Conservation (phyloP, 2,329 filamentous ascomycete genomes). For the Aspergillus fructus region DNA sequence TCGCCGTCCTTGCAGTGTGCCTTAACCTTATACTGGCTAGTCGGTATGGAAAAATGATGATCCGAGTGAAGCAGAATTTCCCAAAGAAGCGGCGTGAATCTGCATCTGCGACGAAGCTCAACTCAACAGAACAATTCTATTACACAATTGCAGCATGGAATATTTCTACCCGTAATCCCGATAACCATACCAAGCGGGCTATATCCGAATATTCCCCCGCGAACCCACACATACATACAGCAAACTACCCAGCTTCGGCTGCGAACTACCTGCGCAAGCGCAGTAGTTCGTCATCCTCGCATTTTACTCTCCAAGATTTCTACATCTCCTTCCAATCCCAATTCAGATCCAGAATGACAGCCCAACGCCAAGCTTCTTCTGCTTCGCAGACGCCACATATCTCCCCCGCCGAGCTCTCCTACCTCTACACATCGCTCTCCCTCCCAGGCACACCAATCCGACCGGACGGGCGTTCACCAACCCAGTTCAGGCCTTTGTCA, state of each 20-base stretch:
- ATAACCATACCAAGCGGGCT: not conserved
- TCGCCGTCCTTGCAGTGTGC: not conserved
- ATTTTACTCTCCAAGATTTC: no score
- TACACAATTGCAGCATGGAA: not conserved
- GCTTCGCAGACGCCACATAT: conserved; percentile 60
- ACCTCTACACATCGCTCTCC: conserved; percentile 83
- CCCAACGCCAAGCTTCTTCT: conserved; percentile 58
- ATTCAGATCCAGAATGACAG: conserved; percentile 53
- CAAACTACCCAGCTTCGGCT: not conserved
- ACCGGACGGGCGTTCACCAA: conserved; percentile 77
- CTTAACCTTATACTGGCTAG: not conserved
- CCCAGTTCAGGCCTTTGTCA: conserved; percentile 84
- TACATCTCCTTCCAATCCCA: no score
- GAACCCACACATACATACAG: not conserved
- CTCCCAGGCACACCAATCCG: conserved; percentile 75
- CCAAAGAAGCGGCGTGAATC: conserved; percentile 17
- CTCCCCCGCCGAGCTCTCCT: conserved; percentile 93
- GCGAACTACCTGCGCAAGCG: no score
- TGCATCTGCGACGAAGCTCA: not conserved
- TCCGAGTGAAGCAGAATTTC: conserved; percentile 32
- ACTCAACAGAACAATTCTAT: not conserved
- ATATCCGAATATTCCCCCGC: not conserved
- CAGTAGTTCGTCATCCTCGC: no score
- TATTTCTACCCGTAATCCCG: not conserved
- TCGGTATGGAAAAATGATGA: conserved; percentile 26